phyloP scores from a whole-genome alignment of 2,329 filamentous ascomycete genomes.

The Fusarium pseudonygamai region DNA sequence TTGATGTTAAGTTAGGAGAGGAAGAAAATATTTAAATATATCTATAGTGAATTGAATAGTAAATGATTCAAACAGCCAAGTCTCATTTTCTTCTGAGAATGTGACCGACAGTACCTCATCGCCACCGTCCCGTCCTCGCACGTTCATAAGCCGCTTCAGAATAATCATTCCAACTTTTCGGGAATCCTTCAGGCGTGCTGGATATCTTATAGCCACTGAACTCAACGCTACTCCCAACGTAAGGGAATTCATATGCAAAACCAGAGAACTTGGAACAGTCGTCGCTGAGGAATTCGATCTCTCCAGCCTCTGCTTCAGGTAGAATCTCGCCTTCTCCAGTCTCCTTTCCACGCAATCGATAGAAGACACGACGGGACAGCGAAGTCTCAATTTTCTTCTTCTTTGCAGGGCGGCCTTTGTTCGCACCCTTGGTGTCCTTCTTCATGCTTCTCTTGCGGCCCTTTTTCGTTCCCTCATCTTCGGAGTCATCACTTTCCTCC shows the following conservation, averaged over 20 bases:
- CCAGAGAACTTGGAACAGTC: not conserved
- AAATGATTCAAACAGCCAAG: rapidly evolving
- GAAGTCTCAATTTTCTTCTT: not conserved
- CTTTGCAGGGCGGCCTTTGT: not conserved
- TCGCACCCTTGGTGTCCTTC: not conserved
- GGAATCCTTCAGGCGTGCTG: not conserved
- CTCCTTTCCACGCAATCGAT: not conserved
- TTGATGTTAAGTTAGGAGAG: rapidly evolving
- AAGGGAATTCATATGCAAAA: not conserved
- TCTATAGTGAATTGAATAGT: rapidly evolving
- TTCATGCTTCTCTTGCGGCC: not conserved
- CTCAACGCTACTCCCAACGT: rapidly evolving
- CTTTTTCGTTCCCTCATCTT: rapidly evolving
- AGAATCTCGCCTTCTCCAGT: not conserved
- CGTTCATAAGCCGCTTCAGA: not conserved
- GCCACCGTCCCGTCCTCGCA: not conserved
- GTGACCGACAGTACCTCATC: rapidly evolving
- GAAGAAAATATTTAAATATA: not conserved
- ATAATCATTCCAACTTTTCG: rapidly evolving
- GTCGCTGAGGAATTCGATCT: not conserved
- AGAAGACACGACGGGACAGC: not conserved
- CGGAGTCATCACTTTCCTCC: not conserved
- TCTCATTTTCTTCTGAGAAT: rapidly evolving
- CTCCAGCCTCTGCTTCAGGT: too few species aligned
- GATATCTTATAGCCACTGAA: rapidly evolving